Conservation (phyloP, 1,284 basidiomycete genomes). For the Fomes fomentarius region DNA sequence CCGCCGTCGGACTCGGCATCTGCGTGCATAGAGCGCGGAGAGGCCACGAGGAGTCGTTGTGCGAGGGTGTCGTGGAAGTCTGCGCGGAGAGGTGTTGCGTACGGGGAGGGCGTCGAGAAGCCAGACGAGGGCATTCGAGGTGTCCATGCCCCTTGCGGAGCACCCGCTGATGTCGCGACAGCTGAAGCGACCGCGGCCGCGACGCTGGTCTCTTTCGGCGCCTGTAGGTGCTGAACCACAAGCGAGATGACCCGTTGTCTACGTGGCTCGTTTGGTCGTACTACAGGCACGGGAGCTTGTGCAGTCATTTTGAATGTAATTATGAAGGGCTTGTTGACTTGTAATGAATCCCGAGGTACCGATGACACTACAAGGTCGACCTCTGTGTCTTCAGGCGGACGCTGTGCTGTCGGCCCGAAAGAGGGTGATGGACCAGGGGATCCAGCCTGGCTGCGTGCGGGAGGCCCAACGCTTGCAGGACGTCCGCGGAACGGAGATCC, state of each 20-base stretch:
- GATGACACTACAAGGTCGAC: slow-evolving; percentile 60
- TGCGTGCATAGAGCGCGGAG: slow-evolving; percentile 32
- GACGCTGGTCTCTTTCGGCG: slow-evolving; percentile 32
- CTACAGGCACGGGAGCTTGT: slow-evolving; percentile 42
- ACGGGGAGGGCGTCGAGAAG: slow-evolving; percentile 52
- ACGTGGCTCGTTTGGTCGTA: slow-evolving; percentile 31
- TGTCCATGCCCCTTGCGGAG: slow-evolving; percentile 40
- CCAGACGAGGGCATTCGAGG: slow-evolving; percentile 48
- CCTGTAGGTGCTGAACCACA: slow-evolving; percentile 66
- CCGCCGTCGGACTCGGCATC: slow-evolving; percentile 34
- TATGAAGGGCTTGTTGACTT: slow-evolving; percentile 59
- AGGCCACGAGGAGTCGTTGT: slow-evolving; percentile 50
- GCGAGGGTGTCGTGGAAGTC: slow-evolving; percentile 52
- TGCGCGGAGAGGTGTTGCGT: slow-evolving; percentile 37
- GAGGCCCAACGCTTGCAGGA: slow-evolving; percentile 39
- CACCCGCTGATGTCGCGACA: slow-evolving; percentile 18
- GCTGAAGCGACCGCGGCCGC: slow-evolving; percentile 25
- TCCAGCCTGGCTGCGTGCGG: slow-evolving; percentile 43
- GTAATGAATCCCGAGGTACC: slow-evolving; percentile 47
- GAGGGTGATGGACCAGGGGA: slow-evolving; percentile 45
- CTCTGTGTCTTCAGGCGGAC: slow-evolving; percentile 47
- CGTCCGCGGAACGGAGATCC: slow-evolving; percentile 59
- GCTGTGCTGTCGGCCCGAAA: slow-evolving; percentile 18
- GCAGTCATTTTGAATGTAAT: slow-evolving; percentile 55
- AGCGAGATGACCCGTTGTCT: slow-evolving; percentile 50